A percentile compares a stretch with the other conserved stretches of the same genome.
Conservation (phyloP, 345 rosid genomes). For the Arabidopsis arenosa region DNA sequence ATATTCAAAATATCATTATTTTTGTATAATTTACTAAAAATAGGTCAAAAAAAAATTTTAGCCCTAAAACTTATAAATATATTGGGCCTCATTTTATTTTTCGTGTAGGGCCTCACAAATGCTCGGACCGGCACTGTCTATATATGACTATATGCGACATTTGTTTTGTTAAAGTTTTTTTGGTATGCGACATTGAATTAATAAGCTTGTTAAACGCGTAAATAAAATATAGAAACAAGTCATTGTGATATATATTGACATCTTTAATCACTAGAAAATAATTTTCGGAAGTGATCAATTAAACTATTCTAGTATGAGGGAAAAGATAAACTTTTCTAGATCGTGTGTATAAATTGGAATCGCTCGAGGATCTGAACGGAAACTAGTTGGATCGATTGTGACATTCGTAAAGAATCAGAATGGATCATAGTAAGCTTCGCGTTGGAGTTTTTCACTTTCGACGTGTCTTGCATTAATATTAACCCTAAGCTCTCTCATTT, state of each 20-base stretch:
- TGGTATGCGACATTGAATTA: not conserved
- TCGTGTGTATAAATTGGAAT: conserved; percentile 18
- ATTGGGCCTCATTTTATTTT: too few species aligned
- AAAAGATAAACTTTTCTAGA: conserved; percentile 22
- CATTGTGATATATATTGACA: not conserved
- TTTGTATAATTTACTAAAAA: too few species aligned
- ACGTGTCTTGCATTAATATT: conserved; percentile 45
- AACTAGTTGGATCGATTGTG: conserved; percentile 37
- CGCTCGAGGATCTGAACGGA: conserved; percentile 22
- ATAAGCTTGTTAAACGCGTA: conserved; percentile 1
- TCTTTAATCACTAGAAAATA: not conserved
- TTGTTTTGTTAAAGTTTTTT: too few species aligned
- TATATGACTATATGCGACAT: too few species aligned
- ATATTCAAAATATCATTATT: too few species aligned
- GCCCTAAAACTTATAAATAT: too few species aligned
- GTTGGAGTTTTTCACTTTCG: conserved; percentile 45
- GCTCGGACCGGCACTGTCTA: too few species aligned
- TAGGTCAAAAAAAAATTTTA: too few species aligned
- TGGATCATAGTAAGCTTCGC: conserved; percentile 42
- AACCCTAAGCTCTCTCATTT: conserved; percentile 32
- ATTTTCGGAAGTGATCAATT: not conserved
- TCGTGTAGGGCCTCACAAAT: too few species aligned
- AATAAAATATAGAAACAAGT: not conserved
- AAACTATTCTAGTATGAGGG: not conserved
- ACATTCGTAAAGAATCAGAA: conserved; percentile 20